phyloP scores from a whole-genome alignment of 257 asterid genomes.

The Gentiana straminea region DNA sequence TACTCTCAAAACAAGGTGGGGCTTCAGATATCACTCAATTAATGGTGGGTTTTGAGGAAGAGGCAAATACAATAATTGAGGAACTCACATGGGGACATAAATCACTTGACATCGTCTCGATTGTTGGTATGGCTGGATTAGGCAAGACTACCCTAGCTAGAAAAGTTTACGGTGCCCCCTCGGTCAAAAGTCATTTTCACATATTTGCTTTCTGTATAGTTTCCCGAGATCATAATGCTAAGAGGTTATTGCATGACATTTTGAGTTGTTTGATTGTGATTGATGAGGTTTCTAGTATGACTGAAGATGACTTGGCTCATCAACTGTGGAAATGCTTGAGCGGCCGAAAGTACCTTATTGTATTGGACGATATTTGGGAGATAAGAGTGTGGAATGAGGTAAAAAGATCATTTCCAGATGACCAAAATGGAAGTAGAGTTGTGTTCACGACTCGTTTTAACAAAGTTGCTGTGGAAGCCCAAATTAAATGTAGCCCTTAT shows the following conservation, averaged over 20 bases:
- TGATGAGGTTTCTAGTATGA: background rate
- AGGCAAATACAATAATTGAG: background rate
- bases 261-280: background rate
- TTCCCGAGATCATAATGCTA: background rate
- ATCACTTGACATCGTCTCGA: background rate
- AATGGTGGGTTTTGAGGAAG: slow-evolving; percentile 4
- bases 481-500: background rate
- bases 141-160: slow-evolving; percentile 8
- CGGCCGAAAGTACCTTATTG: background rate
- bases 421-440: background rate
- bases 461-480: background rate
- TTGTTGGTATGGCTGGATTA: slow-evolving; percentile 3
- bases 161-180: background rate
- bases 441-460: slow-evolving; percentile 2
- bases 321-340: background rate
- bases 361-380: slow-evolving; percentile 9
- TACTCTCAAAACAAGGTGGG: background rate
- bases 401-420: background rate
- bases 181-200: background rate
- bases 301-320: background rate
- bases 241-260: background rate
- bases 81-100: background rate
- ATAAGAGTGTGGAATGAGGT: background rate
- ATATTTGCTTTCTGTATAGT: background rate
- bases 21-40: no score